Evolutionary conservation across 1,139 yeast genomes (phyloP), one percentile per base, ranked within the genome.

Genomic region (Geotrichum siamense): DNA sequence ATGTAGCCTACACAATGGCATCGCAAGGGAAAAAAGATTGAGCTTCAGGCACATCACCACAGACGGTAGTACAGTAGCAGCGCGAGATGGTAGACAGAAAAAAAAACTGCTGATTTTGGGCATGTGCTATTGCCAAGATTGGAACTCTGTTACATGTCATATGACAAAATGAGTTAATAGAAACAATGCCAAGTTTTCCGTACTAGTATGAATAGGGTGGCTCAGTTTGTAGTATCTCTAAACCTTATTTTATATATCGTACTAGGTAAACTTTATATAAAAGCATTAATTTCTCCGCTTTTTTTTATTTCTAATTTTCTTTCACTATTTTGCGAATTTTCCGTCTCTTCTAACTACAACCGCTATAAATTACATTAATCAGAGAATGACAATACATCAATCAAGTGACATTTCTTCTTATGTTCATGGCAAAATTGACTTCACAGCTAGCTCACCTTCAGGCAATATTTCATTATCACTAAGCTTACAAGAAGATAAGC

Each of bases 401-500:
- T 5, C 17, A n/a, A 36, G 27, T 22, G 32, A 26, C 25, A 20
- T 27, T 17, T 15, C 27, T 20, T 19, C 16, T 10, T 23, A 38
- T 23, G 9, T 38, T 12, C 22, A 29, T 38, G 41, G 41, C 8
- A 38, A 10, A 20, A 21, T 23, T n/a, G n/a, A 29, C 6, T 38
- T 25, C 28, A n/a, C 29, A 10, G 19, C 34, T 8, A 16, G 20
- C 9, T 38, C 41, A 9, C 41, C 41, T 15, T 28, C 34, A n/a
- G 27, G 25, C 17, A 26, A 25, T 9, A 23, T 25, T n/a, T 16
- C 40, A 4, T 31, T 41, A 9, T 35, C 40, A 5, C 25, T 41
- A 8, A 33, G 39, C 12, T 27, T 41, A 10, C 44, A 41, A 13
- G 39, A 41, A 30, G 37, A 30, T 19, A 29, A 22, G 17, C 25